Base-by-base conservation (phyloP, 768 basidiomycete genomes). In the Stropharia rugosoannulata region DNA sequence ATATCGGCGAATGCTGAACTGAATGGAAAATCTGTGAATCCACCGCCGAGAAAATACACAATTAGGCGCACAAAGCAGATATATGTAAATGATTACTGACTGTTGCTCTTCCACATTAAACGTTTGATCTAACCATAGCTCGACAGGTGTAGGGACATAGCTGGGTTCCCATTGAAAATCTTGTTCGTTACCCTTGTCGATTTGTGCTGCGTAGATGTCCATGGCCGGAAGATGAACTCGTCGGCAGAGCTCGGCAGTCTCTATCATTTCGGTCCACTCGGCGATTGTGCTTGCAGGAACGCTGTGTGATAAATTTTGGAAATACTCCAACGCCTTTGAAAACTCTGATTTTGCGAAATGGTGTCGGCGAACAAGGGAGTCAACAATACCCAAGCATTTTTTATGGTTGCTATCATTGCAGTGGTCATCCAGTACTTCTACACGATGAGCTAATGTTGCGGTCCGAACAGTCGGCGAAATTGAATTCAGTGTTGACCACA, bases 321-420 rank as follows among this genome's bases (percentile, higher is more conserved):
- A 16, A 13, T 11, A 44, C 16, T 18, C 11, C 5, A 5, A n/a
- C 19, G 15, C 43, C 22, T 22, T 58, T 27, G 0, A n/a, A 22
- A 22, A 22, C 22, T 22, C 22, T 4, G 4, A 4, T 22, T 22
- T 22, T 22, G 22, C 22, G 4, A 2, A 22, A 22, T 22, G 15
- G 29, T 56, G n/a, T 3, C 37, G 13, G 5, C 40, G 36, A 25
- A 54, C 13, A 48, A 59, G 19, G 48, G 51, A 45, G 3, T 38
- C 29, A 39, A 41, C 39, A 13, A 67, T 68, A 0, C 38, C 44
- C 1, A 64, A 18, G 19, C 59, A 22, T 42, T 68, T 67, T 44
- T 64, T 68, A 32, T 61, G 62, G 51, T 70, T 68, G 6, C 60
- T 61, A 49, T 67, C 63, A 45, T 44, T 54, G 35, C 65, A 65